A percentile compares a stretch with the other conserved stretches of the same genome.
Evolutionary conservation across 2,329 filamentous ascomycete genomes (phyloP).

Genomic region (Fusarium fujikuroi): DNA sequence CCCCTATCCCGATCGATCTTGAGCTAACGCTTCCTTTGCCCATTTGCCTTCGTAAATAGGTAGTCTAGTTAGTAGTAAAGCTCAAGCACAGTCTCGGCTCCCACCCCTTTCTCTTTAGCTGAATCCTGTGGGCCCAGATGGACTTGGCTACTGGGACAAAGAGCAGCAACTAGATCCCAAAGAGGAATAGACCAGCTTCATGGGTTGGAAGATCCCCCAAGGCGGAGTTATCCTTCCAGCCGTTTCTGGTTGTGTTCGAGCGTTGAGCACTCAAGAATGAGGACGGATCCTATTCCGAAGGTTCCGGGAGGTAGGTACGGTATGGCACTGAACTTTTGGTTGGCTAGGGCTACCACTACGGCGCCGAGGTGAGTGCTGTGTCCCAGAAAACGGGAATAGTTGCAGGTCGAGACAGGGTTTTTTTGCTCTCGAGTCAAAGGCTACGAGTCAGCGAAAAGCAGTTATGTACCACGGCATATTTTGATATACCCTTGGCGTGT

Average conservation of each 20-base stretch:
- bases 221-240: constrained; percentile 19
- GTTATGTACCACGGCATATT: background rate
- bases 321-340: background rate
- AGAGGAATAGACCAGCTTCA: constrained; percentile 19
- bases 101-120: constrained; percentile 24
- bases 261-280: constrained; percentile 11
- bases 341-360: background rate
- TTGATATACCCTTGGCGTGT: constrained; percentile 7
- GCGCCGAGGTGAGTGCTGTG: background rate
- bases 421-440: constrained; percentile 2
- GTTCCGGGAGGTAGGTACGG: constrained; percentile 7
- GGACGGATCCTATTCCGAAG: constrained; percentile 25
- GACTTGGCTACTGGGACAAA: constrained; percentile 23
- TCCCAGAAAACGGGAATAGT: constrained; percentile 1
- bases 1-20: background rate
- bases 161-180: constrained; percentile 17
- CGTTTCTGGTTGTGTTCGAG: constrained; percentile 15
- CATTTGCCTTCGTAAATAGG: background rate
- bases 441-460: background rate
- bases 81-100: constrained; percentile 9
- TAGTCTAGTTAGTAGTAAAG: background rate
- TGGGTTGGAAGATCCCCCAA: constrained; percentile 22
- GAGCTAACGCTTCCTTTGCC: background rate
- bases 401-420: background rate
- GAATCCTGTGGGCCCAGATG: constrained; percentile 11